phyloP scores from a whole-genome alignment of 306 rosid species.

The Lathyrus sativus region DNA sequence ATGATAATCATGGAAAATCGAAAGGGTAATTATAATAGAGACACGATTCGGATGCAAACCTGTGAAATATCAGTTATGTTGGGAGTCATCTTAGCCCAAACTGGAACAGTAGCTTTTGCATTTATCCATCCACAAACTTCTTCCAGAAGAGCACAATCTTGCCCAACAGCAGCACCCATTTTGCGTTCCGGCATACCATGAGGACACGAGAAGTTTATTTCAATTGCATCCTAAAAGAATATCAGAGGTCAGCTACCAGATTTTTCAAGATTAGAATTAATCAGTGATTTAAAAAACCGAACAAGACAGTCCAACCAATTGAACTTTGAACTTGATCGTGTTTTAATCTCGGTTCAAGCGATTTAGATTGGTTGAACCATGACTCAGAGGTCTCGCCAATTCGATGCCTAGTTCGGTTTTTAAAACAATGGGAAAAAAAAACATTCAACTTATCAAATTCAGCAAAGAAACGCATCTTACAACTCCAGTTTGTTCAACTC shows the following conservation, averaged over 20 bases:
- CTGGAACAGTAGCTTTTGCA: slow-evolving; percentile 91
- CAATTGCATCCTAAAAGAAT: slow-evolving; percentile 75
- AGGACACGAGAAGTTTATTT: slow-evolving; percentile 91
- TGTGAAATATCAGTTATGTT: slow-evolving; percentile 87
- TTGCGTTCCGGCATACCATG: slow-evolving; percentile 98
- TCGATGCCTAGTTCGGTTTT: not conserved
- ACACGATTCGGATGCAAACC: slow-evolving; percentile 48
- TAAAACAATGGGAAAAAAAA: not conserved
- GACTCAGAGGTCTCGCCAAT: too few relatives aligned
- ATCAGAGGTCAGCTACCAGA: slow-evolving; percentile 35
- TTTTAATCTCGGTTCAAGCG: too few relatives aligned
- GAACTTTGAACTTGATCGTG: too few relatives aligned
- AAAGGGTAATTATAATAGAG: not conserved
- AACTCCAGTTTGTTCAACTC: slow-evolving; percentile 95
- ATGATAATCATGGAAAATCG: slow-evolving; percentile 24
- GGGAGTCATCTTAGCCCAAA: slow-evolving; percentile 99
- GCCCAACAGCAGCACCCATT: slow-evolving; percentile 99
- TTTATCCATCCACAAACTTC: slow-evolving; percentile 96
- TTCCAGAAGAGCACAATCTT: slow-evolving; percentile 87
- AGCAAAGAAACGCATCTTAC: slow-evolving; percentile 52
- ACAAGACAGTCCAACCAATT: not conserved
- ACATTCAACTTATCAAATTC: not conserved
- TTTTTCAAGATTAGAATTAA: not conserved
- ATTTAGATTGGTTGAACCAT: too few relatives aligned
- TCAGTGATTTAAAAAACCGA: not conserved